These are phyloP conservation scores for Papiliotrema flavescens DNA, from an alignment of 1,284 basidiomycete species.

Conservation along the genomic window DNA sequence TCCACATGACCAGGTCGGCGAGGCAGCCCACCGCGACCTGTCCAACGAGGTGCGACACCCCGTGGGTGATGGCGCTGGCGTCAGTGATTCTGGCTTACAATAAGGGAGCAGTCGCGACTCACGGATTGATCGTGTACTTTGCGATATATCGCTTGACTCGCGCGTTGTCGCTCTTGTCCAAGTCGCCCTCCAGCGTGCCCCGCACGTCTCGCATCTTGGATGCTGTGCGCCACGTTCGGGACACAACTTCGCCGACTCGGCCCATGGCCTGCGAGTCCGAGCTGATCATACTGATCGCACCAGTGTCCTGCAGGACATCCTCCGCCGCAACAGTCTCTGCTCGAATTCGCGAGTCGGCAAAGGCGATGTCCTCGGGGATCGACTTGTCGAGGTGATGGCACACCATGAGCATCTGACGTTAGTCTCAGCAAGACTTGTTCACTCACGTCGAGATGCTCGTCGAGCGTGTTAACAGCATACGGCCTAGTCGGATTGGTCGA, in stretches of 20 bases:
- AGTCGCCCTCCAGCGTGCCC: conserved; percentile 73
- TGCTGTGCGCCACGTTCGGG: conserved; percentile 93
- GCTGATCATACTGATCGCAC: conserved; percentile 94
- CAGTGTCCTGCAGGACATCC: conserved; percentile 90
- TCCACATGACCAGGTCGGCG: conserved; percentile 94
- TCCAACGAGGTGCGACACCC: conserved; percentile 83
- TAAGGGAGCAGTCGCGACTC: conserved; percentile 51
- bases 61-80: conserved; percentile 83
- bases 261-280: conserved; percentile 98
- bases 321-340: conserved; percentile 97
- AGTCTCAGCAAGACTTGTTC: conserved; percentile 15
- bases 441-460: conserved; percentile 91
- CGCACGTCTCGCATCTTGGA: conserved; percentile 83
- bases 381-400: conserved; percentile 85
- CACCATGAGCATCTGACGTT: conserved; percentile 82
- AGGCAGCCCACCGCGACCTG: conserved; percentile 77
- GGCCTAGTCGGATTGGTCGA: conserved; percentile 98
- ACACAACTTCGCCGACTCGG: conserved; percentile 89
- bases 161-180: conserved; percentile 72
- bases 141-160: conserved; percentile 95
- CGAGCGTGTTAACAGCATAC: conserved; percentile 85
- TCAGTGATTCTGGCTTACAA: not conserved
- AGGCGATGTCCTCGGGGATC: conserved; percentile 91
- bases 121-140: conserved; percentile 99
- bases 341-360: conserved; percentile 95